Base-by-base conservation (phyloP, 2,329 filamentous ascomycete genomes). In the Colletotrichum tropicale region DNA sequence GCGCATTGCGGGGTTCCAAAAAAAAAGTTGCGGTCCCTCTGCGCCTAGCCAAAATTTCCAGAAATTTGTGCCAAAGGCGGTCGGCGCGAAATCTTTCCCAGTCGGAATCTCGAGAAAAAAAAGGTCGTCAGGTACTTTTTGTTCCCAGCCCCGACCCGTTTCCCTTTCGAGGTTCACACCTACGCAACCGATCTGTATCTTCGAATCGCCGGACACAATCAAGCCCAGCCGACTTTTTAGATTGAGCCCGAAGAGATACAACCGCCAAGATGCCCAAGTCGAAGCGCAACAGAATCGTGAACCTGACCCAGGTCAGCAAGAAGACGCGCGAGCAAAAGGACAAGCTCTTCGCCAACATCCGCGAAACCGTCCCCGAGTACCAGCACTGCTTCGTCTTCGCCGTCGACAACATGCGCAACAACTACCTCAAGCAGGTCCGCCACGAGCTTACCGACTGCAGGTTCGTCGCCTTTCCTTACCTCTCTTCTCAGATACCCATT, bases 391-490 rank as follows among this genome's bases (percentile, higher is more conserved):
- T 98, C 87, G 95, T 98, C 83, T 98, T 99, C 85, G 91, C 91
- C 82, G 93, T 99, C 80, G 95, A 98, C 84, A 98, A 98, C 89
- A 98, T 98, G 95, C 95, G 97, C 85, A 99, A 99, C 88, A 98
- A 93, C 80, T 96, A 98, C 86, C 88, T 98, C 82, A 98, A 98
- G 88, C 93, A 95, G 81, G 95, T 98, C 80, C 93, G 96, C 80
- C 91, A 93, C 79, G 94, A 98, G 81, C 93, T 98, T 80, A 89
- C 90, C 66, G 96, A 98, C 87, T 94, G 94, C 88, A 92, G 94
- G 95, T 97, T 87, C 80, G 89, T 85, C 55, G 60, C 30, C 66
- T 70, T 66, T 64, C 55, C 52, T 64, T 38, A 6, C 12, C 30
- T 24, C 21, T 38, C 13, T 15, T 7, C 16, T 64, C n/a, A 7